Evolutionary conservation across 208 protist genomes (phyloP), one percentile per base, ranked within the genome.

Genomic region (Leishmania tarentolae): DNA sequence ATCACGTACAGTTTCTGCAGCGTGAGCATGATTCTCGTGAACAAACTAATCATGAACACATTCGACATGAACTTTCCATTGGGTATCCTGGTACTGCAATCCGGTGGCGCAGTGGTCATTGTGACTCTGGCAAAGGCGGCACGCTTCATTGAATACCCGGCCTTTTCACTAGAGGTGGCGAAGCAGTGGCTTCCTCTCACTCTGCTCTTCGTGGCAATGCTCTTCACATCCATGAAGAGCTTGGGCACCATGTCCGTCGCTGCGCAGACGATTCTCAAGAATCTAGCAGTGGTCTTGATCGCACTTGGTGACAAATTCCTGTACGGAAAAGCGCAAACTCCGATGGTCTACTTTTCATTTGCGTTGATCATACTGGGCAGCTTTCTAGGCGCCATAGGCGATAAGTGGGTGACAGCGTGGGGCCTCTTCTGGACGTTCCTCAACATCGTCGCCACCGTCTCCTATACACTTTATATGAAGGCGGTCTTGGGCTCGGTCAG

Each of bases 381-480:
- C 81, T 90, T 89, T 40, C 80, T 96, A 13, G 82, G 87, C 46
- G 84, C 87, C 5, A 86, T 82, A 65, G 93, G 92, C 6, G 95
- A 98, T 78, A 46, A 70, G 46, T 97, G 93, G 92, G 91, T 97
- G 35, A 97, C 95, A n/a, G 8, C 78, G 21, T 78, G 37, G 71
- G 95, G 95, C 35, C 65, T 98, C 0, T 87, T 96, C 79, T 98
- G 95, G 94, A 97, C 93, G 0, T 89, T 92, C 42, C 44, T 85
- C 15, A 98, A 98, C 80, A 92, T 98, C 72, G 46, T 84, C 31
- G 21, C 84, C 21, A 98, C 95, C 1, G 92, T 93, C 28, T 78
- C 76, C 50, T 98, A 98, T 86, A 95, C 91, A 63, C 83, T 98
- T n/a, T 96, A 95, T 83, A 96, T 98, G 89, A 97, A 97, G 78